phyloP scores from a whole-genome alignment of 1,284 basidiomycete species.

The Lentinula novae-zelandiae region DNA sequence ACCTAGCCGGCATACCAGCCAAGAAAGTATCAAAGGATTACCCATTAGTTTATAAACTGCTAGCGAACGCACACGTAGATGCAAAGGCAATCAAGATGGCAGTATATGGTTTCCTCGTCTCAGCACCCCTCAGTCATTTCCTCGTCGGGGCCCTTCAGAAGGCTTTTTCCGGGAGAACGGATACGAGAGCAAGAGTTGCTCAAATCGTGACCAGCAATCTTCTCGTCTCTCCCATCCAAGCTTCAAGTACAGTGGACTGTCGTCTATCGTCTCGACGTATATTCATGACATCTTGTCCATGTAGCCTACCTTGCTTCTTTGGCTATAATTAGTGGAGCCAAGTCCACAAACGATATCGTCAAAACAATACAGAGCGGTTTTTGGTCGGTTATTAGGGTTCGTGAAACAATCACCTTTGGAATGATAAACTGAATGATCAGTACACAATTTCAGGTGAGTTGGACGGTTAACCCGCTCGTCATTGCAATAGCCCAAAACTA shows the following conservation, averaged over 20 bases:
- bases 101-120: conserved; percentile 78
- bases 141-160: conserved; percentile 72
- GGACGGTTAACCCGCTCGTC: conserved; percentile 60
- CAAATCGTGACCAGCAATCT: conserved; percentile 81
- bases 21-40: conserved; percentile 50
- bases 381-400: conserved; percentile 69
- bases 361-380: conserved; percentile 75
- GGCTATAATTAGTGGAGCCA: conserved; percentile 84
- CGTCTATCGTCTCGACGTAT: neutral
- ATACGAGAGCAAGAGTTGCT: conserved; percentile 60
- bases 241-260: conserved; percentile 48
- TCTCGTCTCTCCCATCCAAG: conserved; percentile 75
- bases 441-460: neutral
- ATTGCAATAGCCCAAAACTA: conserved; percentile 74
- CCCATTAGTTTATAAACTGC: conserved; percentile 44
- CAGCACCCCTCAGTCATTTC: conserved; percentile 79
- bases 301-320: conserved; percentile 69
- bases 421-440: neutral
- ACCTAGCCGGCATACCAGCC: conserved; percentile 58
- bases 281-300: neutral
- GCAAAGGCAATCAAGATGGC: conserved; percentile 77
- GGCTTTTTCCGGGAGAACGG: conserved; percentile 75
- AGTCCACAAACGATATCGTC: conserved; percentile 59
- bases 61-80: conserved; percentile 58
- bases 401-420: conserved; percentile 15